Conservation (phyloP, 306 rosid species). For the Vigna reflexopilosa region DNA sequence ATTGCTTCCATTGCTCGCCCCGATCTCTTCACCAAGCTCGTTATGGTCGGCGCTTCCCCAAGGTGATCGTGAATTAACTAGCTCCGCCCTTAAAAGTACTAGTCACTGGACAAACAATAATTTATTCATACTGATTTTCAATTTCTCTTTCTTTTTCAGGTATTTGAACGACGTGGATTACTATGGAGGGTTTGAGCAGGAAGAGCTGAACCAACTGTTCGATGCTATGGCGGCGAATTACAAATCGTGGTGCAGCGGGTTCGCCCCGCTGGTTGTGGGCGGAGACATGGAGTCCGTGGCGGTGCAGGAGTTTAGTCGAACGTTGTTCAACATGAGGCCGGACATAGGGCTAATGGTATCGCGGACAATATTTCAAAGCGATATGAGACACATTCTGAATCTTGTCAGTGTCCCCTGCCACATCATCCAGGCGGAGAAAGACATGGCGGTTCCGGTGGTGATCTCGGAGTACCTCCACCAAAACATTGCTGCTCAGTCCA, state of each 20-base stretch:
- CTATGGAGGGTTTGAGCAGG: conserved; percentile 87
- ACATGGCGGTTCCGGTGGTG: conserved; percentile 83
- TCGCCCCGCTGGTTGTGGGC: conserved; percentile 82
- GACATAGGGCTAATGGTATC: conserved; percentile 79
- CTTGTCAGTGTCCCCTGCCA: conserved; percentile 73
- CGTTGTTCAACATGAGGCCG: conserved; percentile 89
- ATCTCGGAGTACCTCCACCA: conserved; percentile 76
- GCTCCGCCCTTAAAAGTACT: no score
- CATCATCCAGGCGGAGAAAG: conserved; percentile 74
- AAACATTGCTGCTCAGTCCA: conserved; percentile 64
- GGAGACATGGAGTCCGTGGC: conserved; percentile 92
- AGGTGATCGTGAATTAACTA: conserved; percentile 50
- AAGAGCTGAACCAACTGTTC: conserved; percentile 72
- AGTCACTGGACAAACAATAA: not conserved
- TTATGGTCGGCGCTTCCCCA: conserved; percentile 70
- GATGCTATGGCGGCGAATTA: conserved; percentile 71
- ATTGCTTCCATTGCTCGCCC: conserved; percentile 77
- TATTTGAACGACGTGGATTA: conserved; percentile 77
- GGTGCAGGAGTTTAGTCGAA: conserved; percentile 86
- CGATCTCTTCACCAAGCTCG: conserved; percentile 68
- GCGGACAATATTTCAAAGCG: conserved; percentile 73
- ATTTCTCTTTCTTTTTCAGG: conserved; percentile 41
- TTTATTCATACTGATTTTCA: not conserved
- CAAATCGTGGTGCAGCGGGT: conserved; percentile 89
- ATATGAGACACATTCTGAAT: conserved; percentile 62